These are phyloP conservation scores for Botrytis aclada DNA, from an alignment of 2,329 filamentous ascomycete genomes.

Conservation along the genomic window DNA sequence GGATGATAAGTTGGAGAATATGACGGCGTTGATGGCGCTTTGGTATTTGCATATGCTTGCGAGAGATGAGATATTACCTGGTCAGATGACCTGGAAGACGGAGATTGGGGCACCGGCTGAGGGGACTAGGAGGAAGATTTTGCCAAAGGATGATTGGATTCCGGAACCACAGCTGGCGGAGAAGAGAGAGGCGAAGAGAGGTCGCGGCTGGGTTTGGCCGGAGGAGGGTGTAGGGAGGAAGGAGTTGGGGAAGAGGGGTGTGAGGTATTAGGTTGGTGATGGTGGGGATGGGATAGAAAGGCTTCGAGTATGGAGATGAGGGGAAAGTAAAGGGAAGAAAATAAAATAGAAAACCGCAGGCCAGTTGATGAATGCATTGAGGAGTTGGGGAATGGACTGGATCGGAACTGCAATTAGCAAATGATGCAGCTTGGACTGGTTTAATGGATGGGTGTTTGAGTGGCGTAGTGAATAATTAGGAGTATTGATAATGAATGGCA, in stretches of 20 bases:
- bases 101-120: conserved; percentile 75
- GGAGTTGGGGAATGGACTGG: neutral
- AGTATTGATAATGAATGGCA: neutral
- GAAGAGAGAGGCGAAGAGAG: conserved; percentile 73
- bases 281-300: too few relatives aligned
- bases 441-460: neutral
- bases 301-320: too few relatives aligned
- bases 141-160: conserved; percentile 72
- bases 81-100: conserved; percentile 61
- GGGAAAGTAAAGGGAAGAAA: neutral
- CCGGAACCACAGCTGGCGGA: conserved; percentile 68
- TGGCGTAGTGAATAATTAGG: neutral
- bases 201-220: conserved; percentile 71
- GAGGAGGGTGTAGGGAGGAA: conserved; percentile 70
- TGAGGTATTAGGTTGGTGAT: conserved; percentile 45
- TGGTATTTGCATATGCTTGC: conserved; percentile 76
- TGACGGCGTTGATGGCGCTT: conserved; percentile 71
- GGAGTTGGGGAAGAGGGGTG: conserved; percentile 66
- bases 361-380: neutral
- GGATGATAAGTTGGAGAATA: conserved; percentile 52
- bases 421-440: neutral
- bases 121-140: conserved; percentile 65
- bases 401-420: neutral
- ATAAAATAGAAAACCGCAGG: neutral
- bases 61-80: conserved; percentile 55